A percentile compares a stretch with the other conserved stretches of the same genome.
phyloP scores from a whole-genome alignment of 2,329 filamentous ascomycete species.

The Pseudogymnoascus sp. region DNA sequence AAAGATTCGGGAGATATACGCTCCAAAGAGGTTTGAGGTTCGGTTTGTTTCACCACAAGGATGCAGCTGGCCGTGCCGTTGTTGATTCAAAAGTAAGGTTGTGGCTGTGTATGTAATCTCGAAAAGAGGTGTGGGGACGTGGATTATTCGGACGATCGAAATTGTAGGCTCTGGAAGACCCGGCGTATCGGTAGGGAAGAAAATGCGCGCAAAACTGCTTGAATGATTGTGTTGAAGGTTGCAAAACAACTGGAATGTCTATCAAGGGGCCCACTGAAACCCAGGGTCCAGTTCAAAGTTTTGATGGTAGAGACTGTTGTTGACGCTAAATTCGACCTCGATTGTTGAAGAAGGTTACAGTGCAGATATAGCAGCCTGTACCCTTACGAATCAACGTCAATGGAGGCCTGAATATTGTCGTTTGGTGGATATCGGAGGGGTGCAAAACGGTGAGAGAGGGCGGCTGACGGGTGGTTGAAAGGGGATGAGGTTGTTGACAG shows the following conservation, averaged over 20 bases:
- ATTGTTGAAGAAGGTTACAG: background rate
- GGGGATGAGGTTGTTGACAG: constrained; percentile 8
- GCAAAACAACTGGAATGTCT: constrained; percentile 1
- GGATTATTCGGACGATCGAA: background rate
- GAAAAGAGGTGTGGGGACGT: background rate
- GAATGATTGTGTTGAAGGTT: constrained; percentile 7
- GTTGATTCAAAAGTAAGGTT: background rate
- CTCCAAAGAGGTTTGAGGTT: constrained; percentile 4
- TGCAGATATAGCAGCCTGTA: background rate
- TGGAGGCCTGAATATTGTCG: background rate
- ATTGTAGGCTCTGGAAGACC: constrained; percentile 1
- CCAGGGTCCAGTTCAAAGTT: constrained; percentile 4
- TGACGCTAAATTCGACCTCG: background rate
- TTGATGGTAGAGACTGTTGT: constrained; percentile 4
- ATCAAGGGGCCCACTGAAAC: constrained; percentile 7
- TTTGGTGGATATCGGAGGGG: background rate
- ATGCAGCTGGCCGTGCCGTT: constrained; percentile 6
- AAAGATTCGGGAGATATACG: background rate
- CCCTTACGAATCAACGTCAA: background rate
- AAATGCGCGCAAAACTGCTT: background rate
- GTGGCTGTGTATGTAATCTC: background rate
- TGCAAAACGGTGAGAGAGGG: background rate
- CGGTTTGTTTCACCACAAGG: constrained; percentile 7
- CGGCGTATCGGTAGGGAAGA: background rate
- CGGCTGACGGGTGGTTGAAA: background rate